These are phyloP conservation scores for Phytopythium sindhum DNA, from an alignment of 352 stramenopile species.

Conservation along the genomic window DNA sequence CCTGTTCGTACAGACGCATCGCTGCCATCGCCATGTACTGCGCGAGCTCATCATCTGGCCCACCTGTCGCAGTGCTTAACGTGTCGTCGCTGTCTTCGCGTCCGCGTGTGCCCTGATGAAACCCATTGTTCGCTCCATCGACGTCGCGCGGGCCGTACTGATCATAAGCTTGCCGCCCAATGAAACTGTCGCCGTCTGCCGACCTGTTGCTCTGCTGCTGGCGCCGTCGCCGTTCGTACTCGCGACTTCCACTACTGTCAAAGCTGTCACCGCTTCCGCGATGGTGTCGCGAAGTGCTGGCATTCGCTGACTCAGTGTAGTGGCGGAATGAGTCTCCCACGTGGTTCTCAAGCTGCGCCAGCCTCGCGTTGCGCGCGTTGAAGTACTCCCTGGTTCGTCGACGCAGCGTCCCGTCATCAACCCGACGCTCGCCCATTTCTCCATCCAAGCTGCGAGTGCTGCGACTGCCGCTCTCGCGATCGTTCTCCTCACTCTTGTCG, in stretches of 20 bases:
- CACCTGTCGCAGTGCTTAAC: background rate
- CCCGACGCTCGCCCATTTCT: background rate
- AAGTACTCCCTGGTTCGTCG: conserved; percentile 28
- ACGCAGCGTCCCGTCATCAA: conserved; percentile 11
- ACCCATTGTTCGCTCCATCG: background rate
- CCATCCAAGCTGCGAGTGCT: conserved; percentile 6
- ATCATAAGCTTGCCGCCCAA: background rate
- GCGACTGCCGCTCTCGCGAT: background rate
- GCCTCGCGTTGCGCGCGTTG: conserved; percentile 22
- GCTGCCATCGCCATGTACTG: conserved; percentile 67
- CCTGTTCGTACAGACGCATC: conserved; percentile 76
- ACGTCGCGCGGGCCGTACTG: background rate
- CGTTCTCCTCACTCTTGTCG: background rate
- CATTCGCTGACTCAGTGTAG: background rate
- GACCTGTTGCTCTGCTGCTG: background rate
- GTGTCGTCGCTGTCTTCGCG: conserved; percentile 3
- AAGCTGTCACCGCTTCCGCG: background rate
- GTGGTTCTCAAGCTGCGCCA: conserved; percentile 16
- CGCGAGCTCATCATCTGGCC: conserved; percentile 31
- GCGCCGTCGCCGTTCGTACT: background rate
- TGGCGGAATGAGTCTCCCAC: background rate
- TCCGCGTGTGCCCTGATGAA: background rate
- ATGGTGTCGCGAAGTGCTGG: background rate
- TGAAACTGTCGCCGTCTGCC: background rate
- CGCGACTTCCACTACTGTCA: background rate